Base-by-base conservation (phyloP, 371 early-diverging fungal species). In the Mucor velutinosus region DNA sequence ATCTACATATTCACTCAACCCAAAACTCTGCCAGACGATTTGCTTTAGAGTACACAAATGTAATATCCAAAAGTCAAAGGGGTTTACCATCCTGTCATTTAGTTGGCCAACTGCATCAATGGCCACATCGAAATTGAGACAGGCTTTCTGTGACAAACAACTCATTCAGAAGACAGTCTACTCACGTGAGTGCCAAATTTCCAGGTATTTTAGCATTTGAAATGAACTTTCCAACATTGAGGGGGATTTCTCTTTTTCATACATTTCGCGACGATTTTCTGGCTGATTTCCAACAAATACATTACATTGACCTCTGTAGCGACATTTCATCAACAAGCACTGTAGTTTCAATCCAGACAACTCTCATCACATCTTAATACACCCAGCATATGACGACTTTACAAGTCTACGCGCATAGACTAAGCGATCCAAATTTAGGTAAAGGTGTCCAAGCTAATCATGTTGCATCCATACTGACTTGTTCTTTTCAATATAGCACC, bases 321-420 rank as follows among this genome's bases (percentile, higher is more conserved):
- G 1, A n/a, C 7, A 33, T 19, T 1, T 35, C 8, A 6, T n/a
- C 15, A 4, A 33, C 32, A 12, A 29, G 6, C n/a, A 17, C 58
- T n/a, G 6, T 3, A 32, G 27, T 33, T 33, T 29, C 14, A 58
- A 29, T 33, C 4, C n/a, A 58, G 7, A 17, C 12, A 57, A 57
- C 32, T 8, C 8, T 6, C 29, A 8, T 33, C 8, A 1, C 3
- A 29, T 19, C 30, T 15, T 19, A 15, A 62, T 47, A 27, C 25
- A 63, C n/a, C 4, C 41, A 41, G 6, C 59, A 81, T 81, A 81
- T 81, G 80, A 81, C 90, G 15, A 87, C 85, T 56, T 76, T 87
- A 65, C 87, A 90, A 67, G 85, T 90, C 58, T 91, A 85, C 69
- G 91, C 90, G 56, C 84, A 86, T 67, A 81, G 91, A 62, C 75